Percentiles rank a stretch among this genome's conserved stretches.
Conservation (phyloP, 805 yeast genomes). For the Maudiozyma barnettii region DNA sequence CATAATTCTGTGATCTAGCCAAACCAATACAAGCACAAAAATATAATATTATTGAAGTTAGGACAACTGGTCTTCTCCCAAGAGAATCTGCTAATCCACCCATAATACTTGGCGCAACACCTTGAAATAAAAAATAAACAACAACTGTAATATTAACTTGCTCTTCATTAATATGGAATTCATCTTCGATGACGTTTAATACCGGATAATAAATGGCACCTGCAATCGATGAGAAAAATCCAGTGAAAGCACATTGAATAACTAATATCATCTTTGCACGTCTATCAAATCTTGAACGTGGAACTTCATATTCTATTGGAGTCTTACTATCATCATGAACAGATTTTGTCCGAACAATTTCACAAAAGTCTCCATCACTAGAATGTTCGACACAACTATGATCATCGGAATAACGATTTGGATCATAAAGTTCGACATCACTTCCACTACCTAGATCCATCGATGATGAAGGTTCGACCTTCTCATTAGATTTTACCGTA, state of each 20-base stretch:
- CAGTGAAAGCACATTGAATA: conserved; percentile 35
- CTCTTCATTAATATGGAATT: conserved; percentile 49
- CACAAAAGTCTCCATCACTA: not conserved
- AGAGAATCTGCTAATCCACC: conserved; percentile 57
- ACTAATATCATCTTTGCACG: conserved; percentile 36
- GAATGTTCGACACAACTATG: not conserved
- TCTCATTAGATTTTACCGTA: not conserved
- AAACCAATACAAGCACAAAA: conserved; percentile 57
- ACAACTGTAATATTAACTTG: conserved; percentile 64
- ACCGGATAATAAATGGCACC: conserved; percentile 80
- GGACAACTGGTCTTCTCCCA: conserved; percentile 64
- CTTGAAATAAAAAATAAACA: conserved; percentile 68
- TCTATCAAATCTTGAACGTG: conserved; percentile 38
- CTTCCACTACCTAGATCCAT: not conserved
- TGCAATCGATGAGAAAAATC: conserved; percentile 61
- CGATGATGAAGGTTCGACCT: not conserved
- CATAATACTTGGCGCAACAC: conserved; percentile 60
- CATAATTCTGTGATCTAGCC: conserved; percentile 47
- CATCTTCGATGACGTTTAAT: conserved; percentile 43
- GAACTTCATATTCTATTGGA: conserved; percentile 5
- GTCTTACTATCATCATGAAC: conserved; percentile 5
- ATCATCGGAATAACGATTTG: not conserved
- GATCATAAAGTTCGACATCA: not conserved
- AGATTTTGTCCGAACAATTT: conserved; percentile 3
- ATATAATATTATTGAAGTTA: conserved; percentile 46